Conservation (phyloP, 2,329 filamentous ascomycete genomes). For the Fusarium humuli region DNA sequence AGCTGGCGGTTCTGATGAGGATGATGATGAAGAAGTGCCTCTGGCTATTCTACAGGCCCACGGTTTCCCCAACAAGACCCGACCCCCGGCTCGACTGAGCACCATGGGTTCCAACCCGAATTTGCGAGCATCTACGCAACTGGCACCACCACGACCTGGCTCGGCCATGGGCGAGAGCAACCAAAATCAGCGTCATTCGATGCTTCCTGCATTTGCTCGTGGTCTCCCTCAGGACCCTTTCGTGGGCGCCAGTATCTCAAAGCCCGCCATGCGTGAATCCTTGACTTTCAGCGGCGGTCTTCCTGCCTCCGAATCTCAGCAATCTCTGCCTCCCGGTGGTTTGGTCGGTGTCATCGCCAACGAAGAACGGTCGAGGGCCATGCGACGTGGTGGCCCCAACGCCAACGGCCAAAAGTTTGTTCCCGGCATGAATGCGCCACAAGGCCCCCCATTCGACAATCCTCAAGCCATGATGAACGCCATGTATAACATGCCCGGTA, state of each 20-base stretch:
- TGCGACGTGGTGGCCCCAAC: constrained; percentile 82
- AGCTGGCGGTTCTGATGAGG: constrained; percentile 75
- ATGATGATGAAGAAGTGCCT: constrained; percentile 91
- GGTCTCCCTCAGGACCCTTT: constrained; percentile 88
- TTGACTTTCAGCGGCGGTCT: constrained; percentile 74
- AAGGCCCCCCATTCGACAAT: constrained; percentile 60
- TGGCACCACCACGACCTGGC: constrained; percentile 61
- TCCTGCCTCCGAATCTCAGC: constrained; percentile 52
- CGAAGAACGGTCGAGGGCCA: constrained; percentile 82
- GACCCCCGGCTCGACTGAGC: constrained; percentile 76
- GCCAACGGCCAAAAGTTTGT: constrained; percentile 62
- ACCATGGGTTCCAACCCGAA: constrained; percentile 78
- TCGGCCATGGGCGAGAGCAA: constrained; percentile 65
- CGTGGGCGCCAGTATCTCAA: constrained; percentile 80
- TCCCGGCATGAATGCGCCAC: constrained; percentile 52
- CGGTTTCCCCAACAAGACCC: constrained; percentile 83
- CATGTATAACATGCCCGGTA: constrained; percentile 47
- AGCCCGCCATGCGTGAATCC: constrained; percentile 78
- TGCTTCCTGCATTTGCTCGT: constrained; percentile 83
- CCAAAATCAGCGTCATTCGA: constrained; percentile 51
- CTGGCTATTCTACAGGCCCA: constrained; percentile 88
- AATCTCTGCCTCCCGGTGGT: constrained; percentile 73
- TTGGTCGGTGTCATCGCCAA: constrained; percentile 88
- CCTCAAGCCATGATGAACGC: constrained; percentile 56
- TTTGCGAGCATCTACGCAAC: constrained; percentile 66